Conservation (phyloP, 1,284 basidiomycete species). For the Pseudozyma thailandica region DNA sequence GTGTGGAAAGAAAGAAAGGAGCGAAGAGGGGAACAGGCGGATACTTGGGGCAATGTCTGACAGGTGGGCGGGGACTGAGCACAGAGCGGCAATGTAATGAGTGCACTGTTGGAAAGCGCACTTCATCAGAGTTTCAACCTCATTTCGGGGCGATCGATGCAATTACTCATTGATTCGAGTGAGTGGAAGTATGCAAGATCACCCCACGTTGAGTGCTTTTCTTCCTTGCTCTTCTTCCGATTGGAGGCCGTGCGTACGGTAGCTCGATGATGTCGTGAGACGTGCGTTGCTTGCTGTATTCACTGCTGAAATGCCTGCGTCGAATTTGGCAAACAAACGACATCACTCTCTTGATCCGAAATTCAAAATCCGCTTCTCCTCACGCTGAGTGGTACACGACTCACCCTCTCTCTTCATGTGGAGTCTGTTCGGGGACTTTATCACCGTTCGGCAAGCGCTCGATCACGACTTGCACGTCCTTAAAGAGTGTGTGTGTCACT, state of each 20-base stretch:
- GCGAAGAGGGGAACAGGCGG: too few species aligned
- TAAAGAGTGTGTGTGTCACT: not conserved
- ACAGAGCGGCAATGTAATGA: constrained; percentile 14
- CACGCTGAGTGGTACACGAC: not conserved
- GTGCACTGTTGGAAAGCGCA: not conserved
- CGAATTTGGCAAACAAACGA: constrained; percentile 14
- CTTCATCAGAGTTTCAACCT: constrained; percentile 1
- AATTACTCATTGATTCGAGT: too few species aligned
- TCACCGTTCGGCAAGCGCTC: not conserved
- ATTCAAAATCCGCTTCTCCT: constrained; percentile 14
- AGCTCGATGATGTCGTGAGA: constrained; percentile 38
- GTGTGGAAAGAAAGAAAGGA: too few species aligned
- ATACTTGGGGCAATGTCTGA: too few species aligned
- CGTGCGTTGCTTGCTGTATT: not conserved
- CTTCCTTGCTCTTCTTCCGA: constrained; percentile 11
- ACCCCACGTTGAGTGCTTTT: constrained; percentile 30
- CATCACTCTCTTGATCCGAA: constrained; percentile 14
- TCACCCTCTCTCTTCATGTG: not conserved
- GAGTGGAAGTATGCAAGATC: too few species aligned
- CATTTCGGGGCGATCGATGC: constrained; percentile 24
- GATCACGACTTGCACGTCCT: too few species aligned
- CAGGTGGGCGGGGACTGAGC: not conserved
- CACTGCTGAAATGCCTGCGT: constrained; percentile 23
- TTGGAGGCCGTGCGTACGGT: constrained; percentile 7
- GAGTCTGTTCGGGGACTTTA: constrained; percentile 15